Percentiles rank a stretch among this genome's conserved stretches.
Evolutionary conservation across 2,329 filamentous ascomycete genomes (phyloP).

Genomic region (Lasiodiplodia theobromae): DNA sequence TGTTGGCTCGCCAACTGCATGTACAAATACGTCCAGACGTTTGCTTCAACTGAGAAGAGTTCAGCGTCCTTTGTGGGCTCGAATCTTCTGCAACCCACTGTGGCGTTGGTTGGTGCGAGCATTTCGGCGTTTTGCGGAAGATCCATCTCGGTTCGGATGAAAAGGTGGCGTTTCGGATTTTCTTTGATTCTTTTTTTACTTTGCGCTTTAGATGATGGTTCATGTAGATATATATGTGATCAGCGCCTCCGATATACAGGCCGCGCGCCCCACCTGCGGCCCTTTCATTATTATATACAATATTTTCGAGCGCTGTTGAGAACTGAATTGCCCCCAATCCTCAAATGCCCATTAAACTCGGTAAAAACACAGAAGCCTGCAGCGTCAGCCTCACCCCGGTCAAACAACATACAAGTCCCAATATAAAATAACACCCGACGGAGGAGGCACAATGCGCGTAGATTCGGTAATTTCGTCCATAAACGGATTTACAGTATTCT

Average conservation of each 20-base stretch:
- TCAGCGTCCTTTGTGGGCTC: no score
- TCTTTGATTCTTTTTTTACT: neutral
- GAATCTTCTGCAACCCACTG: no score
- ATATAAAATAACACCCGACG: neutral
- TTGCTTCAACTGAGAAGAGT: no score
- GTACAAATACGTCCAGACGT: no score
- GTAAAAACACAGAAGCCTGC: neutral
- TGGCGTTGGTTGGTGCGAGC: neutral
- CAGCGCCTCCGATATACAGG: neutral
- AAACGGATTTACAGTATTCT: neutral
- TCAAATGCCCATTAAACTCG: neutral
- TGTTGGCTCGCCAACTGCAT: no score
- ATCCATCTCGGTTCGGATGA: neutral
- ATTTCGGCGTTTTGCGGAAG: neutral
- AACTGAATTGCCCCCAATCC: neutral
- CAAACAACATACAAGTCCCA: neutral
- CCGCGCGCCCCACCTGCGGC: neutral
- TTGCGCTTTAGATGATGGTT: neutral
- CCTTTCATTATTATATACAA: neutral
- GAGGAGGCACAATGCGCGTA: neutral
- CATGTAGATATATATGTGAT: neutral
- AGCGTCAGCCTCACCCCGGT: neutral
- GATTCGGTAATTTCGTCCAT: constrained; percentile 1
- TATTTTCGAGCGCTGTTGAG: neutral
- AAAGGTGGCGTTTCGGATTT: neutral